phyloP scores from a whole-genome alignment of 148 eudicot species.

The Nepenthes gracilis region DNA sequence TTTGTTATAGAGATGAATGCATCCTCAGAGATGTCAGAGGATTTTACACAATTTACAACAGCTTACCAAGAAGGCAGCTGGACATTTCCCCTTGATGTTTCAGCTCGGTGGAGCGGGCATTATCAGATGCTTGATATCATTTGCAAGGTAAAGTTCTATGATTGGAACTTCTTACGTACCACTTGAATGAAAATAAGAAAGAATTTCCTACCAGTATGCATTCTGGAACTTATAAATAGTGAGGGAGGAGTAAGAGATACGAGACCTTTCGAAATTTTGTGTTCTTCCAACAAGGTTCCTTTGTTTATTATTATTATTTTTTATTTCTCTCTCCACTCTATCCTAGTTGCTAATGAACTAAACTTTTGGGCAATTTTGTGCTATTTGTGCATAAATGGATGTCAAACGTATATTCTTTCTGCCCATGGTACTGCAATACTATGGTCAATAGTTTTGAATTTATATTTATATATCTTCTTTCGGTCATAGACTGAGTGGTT shows the following conservation, averaged over 20 bases:
- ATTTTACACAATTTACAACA: constrained; percentile 42
- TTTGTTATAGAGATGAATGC: constrained; percentile 61
- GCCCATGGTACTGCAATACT: too few species aligned
- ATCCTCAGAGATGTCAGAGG: constrained; percentile 50
- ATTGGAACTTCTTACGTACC: background rate
- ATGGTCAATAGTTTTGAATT: too few species aligned
- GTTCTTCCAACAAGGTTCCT: background rate
- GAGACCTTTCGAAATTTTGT: background rate
- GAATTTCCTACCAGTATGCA: too few species aligned
- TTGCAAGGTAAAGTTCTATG: constrained; percentile 37
- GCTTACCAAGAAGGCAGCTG: constrained; percentile 70
- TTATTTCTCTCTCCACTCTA: background rate
- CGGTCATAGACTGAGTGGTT: too few species aligned
- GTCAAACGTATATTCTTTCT: background rate
- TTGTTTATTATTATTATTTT: background rate
- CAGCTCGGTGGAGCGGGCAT: constrained; percentile 82
- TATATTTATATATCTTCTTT: too few species aligned
- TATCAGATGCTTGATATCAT: constrained; percentile 81
- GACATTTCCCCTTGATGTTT: constrained; percentile 71
- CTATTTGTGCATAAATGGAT: background rate
- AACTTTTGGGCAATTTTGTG: background rate
- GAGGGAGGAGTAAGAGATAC: too few species aligned
- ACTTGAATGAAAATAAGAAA: too few species aligned
- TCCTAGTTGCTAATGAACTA: background rate
- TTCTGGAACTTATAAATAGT: too few species aligned